These are phyloP conservation scores for Cladophialophora immunda DNA, from an alignment of 2,329 filamentous ascomycete species.

Conservation along the genomic window DNA sequence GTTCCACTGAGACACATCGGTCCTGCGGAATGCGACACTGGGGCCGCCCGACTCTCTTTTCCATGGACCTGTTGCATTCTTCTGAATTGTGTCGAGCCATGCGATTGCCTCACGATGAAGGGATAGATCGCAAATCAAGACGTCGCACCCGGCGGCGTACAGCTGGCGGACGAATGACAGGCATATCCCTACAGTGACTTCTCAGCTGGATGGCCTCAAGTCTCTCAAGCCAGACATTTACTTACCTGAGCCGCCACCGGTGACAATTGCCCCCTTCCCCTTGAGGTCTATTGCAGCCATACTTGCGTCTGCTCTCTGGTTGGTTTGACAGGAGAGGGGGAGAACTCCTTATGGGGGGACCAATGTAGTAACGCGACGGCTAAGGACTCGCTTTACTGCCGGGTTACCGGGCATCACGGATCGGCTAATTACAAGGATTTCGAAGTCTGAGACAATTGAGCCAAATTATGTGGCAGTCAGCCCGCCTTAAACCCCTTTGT, in stretches of 20 bases:
- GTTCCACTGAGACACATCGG: slow-evolving; percentile 58
- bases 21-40: slow-evolving; percentile 53
- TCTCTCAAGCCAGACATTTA: slow-evolving; percentile 30
- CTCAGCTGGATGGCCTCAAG: neutral
- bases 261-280: slow-evolving; percentile 56
- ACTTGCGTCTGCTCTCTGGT: too few species aligned
- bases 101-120: slow-evolving; percentile 54
- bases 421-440: too few species aligned
- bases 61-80: slow-evolving; percentile 26
- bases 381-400: too few species aligned
- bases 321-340: too few species aligned
- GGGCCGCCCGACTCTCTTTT: slow-evolving; percentile 29
- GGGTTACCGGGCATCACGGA: too few species aligned
- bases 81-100: slow-evolving; percentile 45
- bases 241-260: slow-evolving; percentile 62
- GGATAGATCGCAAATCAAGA: slow-evolving; percentile 54
- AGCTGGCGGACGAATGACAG: slow-evolving; percentile 52
- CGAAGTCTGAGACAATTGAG: too few species aligned
- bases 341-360: too few species aligned
- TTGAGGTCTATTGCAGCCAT: slow-evolving; percentile 5
- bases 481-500: too few species aligned
- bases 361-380: too few species aligned
- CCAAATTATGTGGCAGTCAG: too few species aligned
- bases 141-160: slow-evolving; percentile 53
- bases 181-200: slow-evolving; percentile 49